Base-by-base conservation (phyloP, 441 rosid genomes). In the Daphne laureola region DNA sequence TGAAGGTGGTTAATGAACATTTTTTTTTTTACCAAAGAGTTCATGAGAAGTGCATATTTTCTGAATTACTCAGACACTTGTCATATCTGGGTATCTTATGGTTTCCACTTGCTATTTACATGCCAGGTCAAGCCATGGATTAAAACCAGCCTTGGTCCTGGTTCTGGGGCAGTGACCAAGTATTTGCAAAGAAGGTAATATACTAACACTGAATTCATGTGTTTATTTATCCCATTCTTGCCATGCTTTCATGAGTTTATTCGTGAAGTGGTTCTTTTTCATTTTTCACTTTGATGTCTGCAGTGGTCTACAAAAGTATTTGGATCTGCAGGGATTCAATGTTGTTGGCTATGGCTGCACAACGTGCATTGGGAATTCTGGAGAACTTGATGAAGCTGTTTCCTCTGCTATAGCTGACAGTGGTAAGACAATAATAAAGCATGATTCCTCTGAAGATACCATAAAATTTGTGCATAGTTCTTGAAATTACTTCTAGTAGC, bases 291-390 rank as follows among this genome's bases (percentile, higher is more conserved):
- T 59, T 43, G 46, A 58, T 70, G 45, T 64, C 54, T 66, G 62
- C 72, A 81, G 87, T 57, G 87, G 82, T 5, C 66, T 76, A 63
- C 87, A 67, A 57, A 64, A 70, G 64, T 71, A 63, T 61, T 62
- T 76, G 77, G 68, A 65, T 59, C 68, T 64, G 46, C 80, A 69
- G 50, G 84, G 82, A n/a, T 81, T 81, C 63, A 56, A 78, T 55
- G 66, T 78, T 50, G 84, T 81, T 2, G 82, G 87, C n/a, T 81
- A 71, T 40, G 84, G 87, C 31, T 81, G 87, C 75, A 81, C 84
- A 35, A 78, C 84, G 47, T 81, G 82, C 57, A 76, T 78, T 51
- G 84, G 87, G 43, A 81, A 78, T 54, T 78, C 82, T 35, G 84
- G 87, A 35, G 68, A 76, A 3, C 71, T 81, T 15, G 65, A 78